These are phyloP conservation scores for Colletotrichum endophyticum DNA, from an alignment of 2,329 filamentous ascomycete genomes.

Conservation along the genomic window DNA sequence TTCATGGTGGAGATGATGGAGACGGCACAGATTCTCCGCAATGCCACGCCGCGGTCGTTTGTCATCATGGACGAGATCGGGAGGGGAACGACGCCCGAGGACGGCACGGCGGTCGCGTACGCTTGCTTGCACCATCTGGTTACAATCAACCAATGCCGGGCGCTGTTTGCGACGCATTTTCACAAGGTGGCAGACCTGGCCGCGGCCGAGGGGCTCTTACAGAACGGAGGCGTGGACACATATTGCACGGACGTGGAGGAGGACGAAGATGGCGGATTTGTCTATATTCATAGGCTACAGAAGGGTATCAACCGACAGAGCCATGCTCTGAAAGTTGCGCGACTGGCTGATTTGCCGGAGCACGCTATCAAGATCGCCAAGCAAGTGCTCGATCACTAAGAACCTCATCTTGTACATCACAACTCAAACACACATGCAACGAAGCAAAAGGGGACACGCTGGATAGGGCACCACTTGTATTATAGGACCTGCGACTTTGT, in stretches of 20 bases:
- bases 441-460: background rate
- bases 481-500: constrained; percentile 9
- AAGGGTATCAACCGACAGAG: constrained; percentile 84
- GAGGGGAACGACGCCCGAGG: constrained; percentile 89
- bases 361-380: constrained; percentile 72
- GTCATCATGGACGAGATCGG: constrained; percentile 99
- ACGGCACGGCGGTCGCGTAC: constrained; percentile 88
- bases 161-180: constrained; percentile 95
- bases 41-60: constrained; percentile 83
- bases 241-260: constrained; percentile 94
- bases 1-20: constrained; percentile 99
- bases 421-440: background rate
- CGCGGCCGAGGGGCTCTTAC: constrained; percentile 48
- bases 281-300: constrained; percentile 83
- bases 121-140: constrained; percentile 87
- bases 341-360: constrained; percentile 80
- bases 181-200: constrained; percentile 84
- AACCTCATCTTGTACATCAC: background rate
- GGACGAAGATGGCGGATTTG: constrained; percentile 72
- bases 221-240: constrained; percentile 58
- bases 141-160: constrained; percentile 76
- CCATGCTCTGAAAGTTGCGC: constrained; percentile 94
- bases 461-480: background rate
- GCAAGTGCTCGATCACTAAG: constrained; percentile 49
- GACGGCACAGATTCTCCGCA: constrained; percentile 85